A percentile compares a stretch with the other conserved stretches of the same genome.
Conservation (phyloP, 345 rosid species). For the Draba incana region DNA sequence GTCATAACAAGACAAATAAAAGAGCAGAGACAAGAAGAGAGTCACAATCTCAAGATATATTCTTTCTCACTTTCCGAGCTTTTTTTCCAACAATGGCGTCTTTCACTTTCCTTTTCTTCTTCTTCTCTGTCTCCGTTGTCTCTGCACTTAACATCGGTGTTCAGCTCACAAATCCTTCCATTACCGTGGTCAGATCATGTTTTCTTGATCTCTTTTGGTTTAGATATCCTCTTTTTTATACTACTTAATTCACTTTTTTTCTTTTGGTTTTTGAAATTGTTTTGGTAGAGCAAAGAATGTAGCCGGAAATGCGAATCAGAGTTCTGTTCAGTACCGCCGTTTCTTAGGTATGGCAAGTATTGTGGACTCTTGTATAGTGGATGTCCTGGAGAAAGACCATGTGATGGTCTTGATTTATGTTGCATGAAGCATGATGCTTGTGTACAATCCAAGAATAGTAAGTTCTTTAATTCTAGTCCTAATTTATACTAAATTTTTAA, state of each 20-base stretch:
- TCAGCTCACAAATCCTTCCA: conserved; percentile 51
- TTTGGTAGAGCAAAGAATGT: conserved; percentile 68
- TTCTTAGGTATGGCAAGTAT: conserved; percentile 89
- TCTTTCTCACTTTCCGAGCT: conserved; percentile 42
- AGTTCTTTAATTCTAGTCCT: not conserved
- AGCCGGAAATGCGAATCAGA: conserved; percentile 87
- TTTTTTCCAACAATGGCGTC: conserved; percentile 37
- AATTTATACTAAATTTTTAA: not conserved
- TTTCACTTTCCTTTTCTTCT: conserved; percentile 34
- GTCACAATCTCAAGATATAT: conserved; percentile 28
- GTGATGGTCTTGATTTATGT: conserved; percentile 92
- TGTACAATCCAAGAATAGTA: conserved; percentile 77
- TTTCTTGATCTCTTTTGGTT: not conserved
- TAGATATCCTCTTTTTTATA: conserved; percentile 11
- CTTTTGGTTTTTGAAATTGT: not conserved
- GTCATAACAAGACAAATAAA: too few species aligned
- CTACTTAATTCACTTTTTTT: not conserved
- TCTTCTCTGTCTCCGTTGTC: conserved; percentile 47
- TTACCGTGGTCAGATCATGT: conserved; percentile 53
- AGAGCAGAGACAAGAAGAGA: too few species aligned
- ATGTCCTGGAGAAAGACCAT: conserved; percentile 90
- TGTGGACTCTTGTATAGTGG: conserved; percentile 89
- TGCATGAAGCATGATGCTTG: conserved; percentile 97
- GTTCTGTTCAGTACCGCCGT: conserved; percentile 88
- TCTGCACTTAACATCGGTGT: conserved; percentile 71